Evolutionary conservation across 179 eudicot species (phyloP).

Genomic region (Spergularia azorica): DNA sequence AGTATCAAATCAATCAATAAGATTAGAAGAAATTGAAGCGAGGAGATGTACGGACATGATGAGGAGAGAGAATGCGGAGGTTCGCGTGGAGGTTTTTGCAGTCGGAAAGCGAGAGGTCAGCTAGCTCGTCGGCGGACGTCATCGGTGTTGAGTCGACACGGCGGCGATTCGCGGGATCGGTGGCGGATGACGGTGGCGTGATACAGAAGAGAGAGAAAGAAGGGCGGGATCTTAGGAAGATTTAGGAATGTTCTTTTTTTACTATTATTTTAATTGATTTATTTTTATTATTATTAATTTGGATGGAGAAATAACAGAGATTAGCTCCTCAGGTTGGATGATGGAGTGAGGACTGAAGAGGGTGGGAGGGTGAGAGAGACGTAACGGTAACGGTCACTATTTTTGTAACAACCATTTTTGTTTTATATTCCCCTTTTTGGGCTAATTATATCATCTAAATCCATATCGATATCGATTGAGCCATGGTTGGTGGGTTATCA

Average conservation of each 20-base stretch:
- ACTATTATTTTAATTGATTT: background rate
- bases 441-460: too few relatives aligned
- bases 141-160: slow-evolving; percentile 26
- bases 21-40: background rate
- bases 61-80: slow-evolving; percentile 53
- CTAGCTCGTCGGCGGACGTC: slow-evolving; percentile 38
- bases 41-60: slow-evolving; percentile 41
- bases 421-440: too few relatives aligned
- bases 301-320: background rate
- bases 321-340: background rate
- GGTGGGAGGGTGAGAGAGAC: slow-evolving; percentile 12
- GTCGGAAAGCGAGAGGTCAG: slow-evolving; percentile 36
- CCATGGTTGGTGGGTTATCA: too few relatives aligned
- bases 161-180: slow-evolving; percentile 6
- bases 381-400: slow-evolving; percentile 22
- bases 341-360: too few relatives aligned
- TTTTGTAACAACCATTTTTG: background rate
- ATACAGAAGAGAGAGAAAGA: too few relatives aligned
- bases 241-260: slow-evolving; percentile 1
- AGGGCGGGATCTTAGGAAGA: background rate
- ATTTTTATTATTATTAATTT: too few relatives aligned
- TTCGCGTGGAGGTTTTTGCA: slow-evolving; percentile 59
- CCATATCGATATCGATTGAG: too few relatives aligned
- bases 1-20: too few relatives aligned
- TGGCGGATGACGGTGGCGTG: background rate